Percentiles rank a stretch among this genome's conserved stretches.
Evolutionary conservation across 2,329 filamentous ascomycete genomes (phyloP).

Genomic region (Chrysoporthe deuterocubensis): DNA sequence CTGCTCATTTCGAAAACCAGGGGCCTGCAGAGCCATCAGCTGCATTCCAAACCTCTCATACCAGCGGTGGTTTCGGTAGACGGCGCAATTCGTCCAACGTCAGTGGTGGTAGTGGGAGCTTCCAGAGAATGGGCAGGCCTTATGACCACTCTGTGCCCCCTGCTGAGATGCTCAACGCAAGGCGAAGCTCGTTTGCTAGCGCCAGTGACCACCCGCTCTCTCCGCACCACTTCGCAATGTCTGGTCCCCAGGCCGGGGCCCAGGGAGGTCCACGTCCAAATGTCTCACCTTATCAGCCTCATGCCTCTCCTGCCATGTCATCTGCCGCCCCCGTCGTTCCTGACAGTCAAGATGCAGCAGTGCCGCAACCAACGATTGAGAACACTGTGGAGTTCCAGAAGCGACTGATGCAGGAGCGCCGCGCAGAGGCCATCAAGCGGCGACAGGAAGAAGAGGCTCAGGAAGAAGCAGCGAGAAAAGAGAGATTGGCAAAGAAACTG

Average conservation of each 20-base stretch:
- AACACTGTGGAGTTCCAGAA: slow-evolving; percentile 67
- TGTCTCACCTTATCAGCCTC: slow-evolving; percentile 45
- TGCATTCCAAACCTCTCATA: slow-evolving; percentile 80
- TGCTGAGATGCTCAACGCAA: slow-evolving; percentile 48
- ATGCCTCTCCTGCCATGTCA: slow-evolving; percentile 48
- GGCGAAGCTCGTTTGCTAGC: slow-evolving; percentile 54
- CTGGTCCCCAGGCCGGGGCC: slow-evolving; percentile 39
- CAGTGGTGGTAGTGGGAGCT: slow-evolving; percentile 79
- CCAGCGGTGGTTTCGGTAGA: slow-evolving; percentile 70
- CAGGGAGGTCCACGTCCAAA: slow-evolving; percentile 38
- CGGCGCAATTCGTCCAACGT: slow-evolving; percentile 89
- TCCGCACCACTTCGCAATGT: slow-evolving; percentile 47
- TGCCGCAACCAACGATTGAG: slow-evolving; percentile 43
- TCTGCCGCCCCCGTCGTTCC: slow-evolving; percentile 44
- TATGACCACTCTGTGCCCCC: slow-evolving; percentile 48
- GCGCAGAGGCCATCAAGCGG: slow-evolving; percentile 71
- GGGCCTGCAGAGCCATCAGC: slow-evolving; percentile 81
- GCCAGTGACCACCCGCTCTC: slow-evolving; percentile 57
- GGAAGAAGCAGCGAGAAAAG: slow-evolving; percentile 73
- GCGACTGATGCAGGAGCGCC: slow-evolving; percentile 74
- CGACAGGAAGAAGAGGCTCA: slow-evolving; percentile 69
- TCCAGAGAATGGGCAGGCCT: slow-evolving; percentile 56
- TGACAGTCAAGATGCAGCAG: slow-evolving; percentile 37
- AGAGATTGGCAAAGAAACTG: slow-evolving; percentile 73
- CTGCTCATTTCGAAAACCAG: slow-evolving; percentile 61